Evolutionary conservation across 2,329 filamentous ascomycete genomes (phyloP), one percentile per base, ranked within the genome.

Genomic region (Chrysoporthe cubensis): DNA sequence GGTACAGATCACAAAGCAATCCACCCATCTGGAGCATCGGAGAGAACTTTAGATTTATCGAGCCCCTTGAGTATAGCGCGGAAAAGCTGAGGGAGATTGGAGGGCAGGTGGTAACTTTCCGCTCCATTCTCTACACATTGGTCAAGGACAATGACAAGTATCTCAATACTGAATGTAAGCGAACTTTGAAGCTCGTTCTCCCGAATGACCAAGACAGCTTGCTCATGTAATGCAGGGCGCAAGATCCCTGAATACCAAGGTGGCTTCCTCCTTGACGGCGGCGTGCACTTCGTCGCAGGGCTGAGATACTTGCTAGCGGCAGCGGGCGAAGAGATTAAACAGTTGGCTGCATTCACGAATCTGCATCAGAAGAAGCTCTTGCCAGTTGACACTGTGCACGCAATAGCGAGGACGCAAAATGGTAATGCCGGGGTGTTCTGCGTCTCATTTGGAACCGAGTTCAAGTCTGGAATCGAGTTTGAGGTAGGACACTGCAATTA

Each of bases 201-300:
- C 7, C 14, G 16, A 2, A 4, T 48, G 18, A 26, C 18, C n/a
- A 18, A 18, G 9, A 48, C 0, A 48, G 9, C 18, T n/a, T n/a
- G 18, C 44, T 48, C 6, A 48, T 48, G n/a, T 48, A 8, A 18
- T 3, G 5, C 37, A 76, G 74, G 91, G 92, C 87, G 92, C 65
- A 90, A 90, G 76, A 84, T 80, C 66, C 91, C 91, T 1, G 82
- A 85, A 64, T 87, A 92, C 75, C 91, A 93, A 77, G 92, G 91
- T 65, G 91, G 92, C 0, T 94, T 93, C 75, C 76, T 94, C 65
- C 85, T 94, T 2, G 91, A 94, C 74, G 90, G 87, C 16, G 91
- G 92, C 56, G 90, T 94, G 37, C 92, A 94, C 77, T 89, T 87
- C 69, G 81, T 89, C 7, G 91, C 91, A 8, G 88, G 80, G 0